Evolutionary conservation across 163 green algal species (phyloP), one percentile per base, ranked within the genome.

Genomic region (Coccomyxa subellipsoidea): DNA sequence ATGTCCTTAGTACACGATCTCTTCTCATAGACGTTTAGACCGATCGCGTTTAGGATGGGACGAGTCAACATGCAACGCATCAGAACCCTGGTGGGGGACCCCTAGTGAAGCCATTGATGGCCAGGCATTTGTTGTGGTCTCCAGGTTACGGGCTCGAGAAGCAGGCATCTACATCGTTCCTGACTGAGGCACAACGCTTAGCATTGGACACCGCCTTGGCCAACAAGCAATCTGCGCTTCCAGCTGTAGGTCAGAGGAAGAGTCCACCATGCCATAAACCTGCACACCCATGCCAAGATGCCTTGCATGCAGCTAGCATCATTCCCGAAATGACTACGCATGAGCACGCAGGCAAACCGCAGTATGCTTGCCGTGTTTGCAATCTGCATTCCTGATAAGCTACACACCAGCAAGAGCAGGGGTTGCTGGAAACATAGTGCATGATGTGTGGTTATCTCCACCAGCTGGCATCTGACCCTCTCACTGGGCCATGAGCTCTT

Each of bases 151-250:
- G 54, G 8, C 12, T 54, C 36, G 76, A 82, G 39, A 54, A 81
- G 23, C 31, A 81, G 59, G 6, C 32, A 35, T 70, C 71, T 35
- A 54, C 75, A 31, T 31, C 75, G 32, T 95, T 98, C 79, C 82
- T 97, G 54, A 97, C 90, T 25, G 87, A 94, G 21, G 87, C 89
- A n/a, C 94, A 98, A 85, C 89, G 91, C 0, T 86, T 84, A 9
- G 91, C 91, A 0, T 83, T 98, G 69, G 94, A 97, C 78, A 89
- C 90, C 18, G 94, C 94, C 0, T 88, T 98, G 38, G 85, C 85
- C 4, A 88, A 90, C 39, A 96, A 93, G 69, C 86, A 94, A 31
- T 84, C 38, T 27, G 7, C 2, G 69, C 10, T 37, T 77, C 54
- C 73, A 27, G 77, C 84, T 54, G 27, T 80, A 27, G 54, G 78